A percentile compares a stretch with the other conserved stretches of the same genome.
Conservation (phyloP, 371 early-diverging fungal species). For the Mortierella sp. region DNA sequence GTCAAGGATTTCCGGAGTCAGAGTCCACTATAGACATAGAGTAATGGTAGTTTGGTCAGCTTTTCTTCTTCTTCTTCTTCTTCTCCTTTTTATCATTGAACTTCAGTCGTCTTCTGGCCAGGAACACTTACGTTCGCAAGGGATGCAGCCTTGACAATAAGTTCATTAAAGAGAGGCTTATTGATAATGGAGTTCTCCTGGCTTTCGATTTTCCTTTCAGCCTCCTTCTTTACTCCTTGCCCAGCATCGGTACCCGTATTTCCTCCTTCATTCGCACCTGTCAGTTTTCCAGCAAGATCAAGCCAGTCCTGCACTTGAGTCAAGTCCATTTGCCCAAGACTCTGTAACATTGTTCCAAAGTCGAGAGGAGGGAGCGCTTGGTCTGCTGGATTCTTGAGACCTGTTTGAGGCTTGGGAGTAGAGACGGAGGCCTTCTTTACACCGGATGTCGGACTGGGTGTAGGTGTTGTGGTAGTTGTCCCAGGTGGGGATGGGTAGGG, state of each 20-base stretch:
- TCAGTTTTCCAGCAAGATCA: slow-evolving; percentile 8
- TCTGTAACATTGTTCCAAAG: slow-evolving; percentile 17
- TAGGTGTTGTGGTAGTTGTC: background rate
- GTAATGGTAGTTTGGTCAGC: too few relatives aligned
- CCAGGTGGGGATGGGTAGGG: background rate
- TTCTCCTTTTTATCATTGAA: too few relatives aligned
- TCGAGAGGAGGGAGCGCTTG: slow-evolving; percentile 10
- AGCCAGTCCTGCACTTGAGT: slow-evolving; percentile 33
- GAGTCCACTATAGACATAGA: slow-evolving; percentile 10
- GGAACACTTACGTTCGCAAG: slow-evolving; percentile 28
- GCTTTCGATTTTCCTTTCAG: background rate
- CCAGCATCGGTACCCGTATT: background rate
- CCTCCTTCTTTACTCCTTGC: background rate
- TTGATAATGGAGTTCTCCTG: background rate
- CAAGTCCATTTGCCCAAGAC: slow-evolving; percentile 19
- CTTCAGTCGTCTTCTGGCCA: too few relatives aligned
- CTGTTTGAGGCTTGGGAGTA: background rate
- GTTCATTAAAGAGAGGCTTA: slow-evolving; percentile 28
- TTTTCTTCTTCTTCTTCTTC: too few relatives aligned
- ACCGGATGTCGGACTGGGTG: background rate
- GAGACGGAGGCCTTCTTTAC: background rate
- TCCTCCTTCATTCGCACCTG: background rate
- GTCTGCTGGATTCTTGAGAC: slow-evolving; percentile 11
- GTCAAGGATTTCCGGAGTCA: slow-evolving; percentile 31
- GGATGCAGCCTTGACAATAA: slow-evolving; percentile 28